Evolutionary conservation across 2,329 filamentous ascomycete genomes (phyloP).

Genomic region (Cercospora sp.): DNA sequence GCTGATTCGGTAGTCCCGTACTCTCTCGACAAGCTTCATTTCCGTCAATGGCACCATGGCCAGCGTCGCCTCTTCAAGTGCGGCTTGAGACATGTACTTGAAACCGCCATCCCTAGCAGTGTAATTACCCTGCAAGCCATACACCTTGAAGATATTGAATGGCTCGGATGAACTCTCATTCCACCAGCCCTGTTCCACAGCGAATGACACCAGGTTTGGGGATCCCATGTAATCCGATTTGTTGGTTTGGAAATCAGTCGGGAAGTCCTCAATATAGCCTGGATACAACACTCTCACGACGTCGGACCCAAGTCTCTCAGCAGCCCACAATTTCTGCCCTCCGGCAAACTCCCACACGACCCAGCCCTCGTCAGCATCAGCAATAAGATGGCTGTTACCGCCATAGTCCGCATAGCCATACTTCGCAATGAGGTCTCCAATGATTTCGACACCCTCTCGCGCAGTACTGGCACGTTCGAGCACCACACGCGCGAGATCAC

Average conservation of each 20-base stretch:
- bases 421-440: conserved; percentile 43
- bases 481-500: conserved; percentile 45
- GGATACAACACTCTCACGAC: conserved; percentile 41
- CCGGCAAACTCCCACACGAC: conserved; percentile 42
- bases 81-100: conserved; percentile 43
- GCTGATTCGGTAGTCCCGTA: conserved; percentile 41
- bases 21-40: conserved; percentile 48
- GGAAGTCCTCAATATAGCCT: conserved; percentile 43
- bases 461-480: conserved; percentile 46
- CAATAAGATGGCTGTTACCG: conserved; percentile 48
- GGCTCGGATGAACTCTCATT: conserved; percentile 36
- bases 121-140: conserved; percentile 37
- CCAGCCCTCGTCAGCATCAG: conserved; percentile 43
- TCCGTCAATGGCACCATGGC: conserved; percentile 54
- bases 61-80: conserved; percentile 40
- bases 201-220: conserved; percentile 41
- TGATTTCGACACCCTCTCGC: conserved; percentile 47
- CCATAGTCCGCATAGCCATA: conserved; percentile 49
- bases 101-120: conserved; percentile 40
- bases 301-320: conserved; percentile 38
- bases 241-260: conserved; percentile 35
- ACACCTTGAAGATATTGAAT: conserved; percentile 43
- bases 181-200: conserved; percentile 42
- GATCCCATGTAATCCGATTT: conserved; percentile 39
- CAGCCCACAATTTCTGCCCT: conserved; percentile 40